Evolutionary conservation across 306 rosid species (phyloP), one percentile per base, ranked within the genome.

Genomic region (Vigna hirtella): DNA sequence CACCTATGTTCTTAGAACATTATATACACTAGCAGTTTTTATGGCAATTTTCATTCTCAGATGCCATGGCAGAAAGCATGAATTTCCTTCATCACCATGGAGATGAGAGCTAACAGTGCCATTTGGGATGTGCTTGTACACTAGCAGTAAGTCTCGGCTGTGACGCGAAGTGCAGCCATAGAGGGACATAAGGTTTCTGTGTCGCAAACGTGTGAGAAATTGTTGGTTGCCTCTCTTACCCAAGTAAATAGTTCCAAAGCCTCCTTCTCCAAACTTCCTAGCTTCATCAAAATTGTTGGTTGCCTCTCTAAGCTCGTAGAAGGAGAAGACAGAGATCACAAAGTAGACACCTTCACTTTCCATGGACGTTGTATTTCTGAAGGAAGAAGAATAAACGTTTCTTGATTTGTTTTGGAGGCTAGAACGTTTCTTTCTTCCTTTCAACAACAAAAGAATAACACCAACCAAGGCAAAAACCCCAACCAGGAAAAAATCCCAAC

Each of bases 141-240:
- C 96, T 3, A 91, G 84, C 14, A 86, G 86, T 48, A 90, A 88
- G 48, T 86, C 90, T 2, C 76, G 85, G 43, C 90, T 74, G 78
- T 55, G 89, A 65, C 77, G 81, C 48, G 91, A 89, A 52, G 96
- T 91, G 83, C 88, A 86, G 53, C 96, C 96, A 72, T 84, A 89
- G 16, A 89, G 96, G 72, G 88, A 61, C 40, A 91, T 91, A 1
- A 91, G 86, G 66, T 85, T 84, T 51, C 2, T 76, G 48, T 89
- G 96, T 74, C 83, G 84, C 64, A 91, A 68, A 9, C 89, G 74
- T 16, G 90, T 70, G 28, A 91, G 91, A 43, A n/a, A n/a, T n/a
- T n/a, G n/a, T n/a, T n/a, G n/a, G n/a, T n/a, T n/a, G n/a, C n/a
- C n/a, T n/a, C n/a, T n/a, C 45, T 80, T 45, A 84, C 85, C 85